Evolutionary conservation across 352 stramenopile genomes (phyloP).

Genomic region (Phytopythium litorale): DNA sequence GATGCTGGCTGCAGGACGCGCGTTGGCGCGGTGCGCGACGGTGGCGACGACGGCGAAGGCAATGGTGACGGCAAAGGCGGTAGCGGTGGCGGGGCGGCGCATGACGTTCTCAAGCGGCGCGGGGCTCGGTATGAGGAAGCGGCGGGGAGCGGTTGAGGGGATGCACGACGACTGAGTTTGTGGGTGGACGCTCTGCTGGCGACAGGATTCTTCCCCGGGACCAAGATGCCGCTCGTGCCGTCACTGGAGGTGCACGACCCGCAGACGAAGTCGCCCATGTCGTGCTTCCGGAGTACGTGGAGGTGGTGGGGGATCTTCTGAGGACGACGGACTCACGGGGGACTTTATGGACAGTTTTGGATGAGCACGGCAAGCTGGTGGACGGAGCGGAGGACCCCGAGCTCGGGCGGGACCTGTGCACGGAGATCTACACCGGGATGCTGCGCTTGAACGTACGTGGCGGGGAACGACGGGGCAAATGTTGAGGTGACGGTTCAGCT

Average conservation of each 20-base stretch:
- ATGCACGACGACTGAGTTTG: not conserved
- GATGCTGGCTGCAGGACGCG: conserved; percentile 2
- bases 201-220: conserved; percentile 60
- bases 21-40: not conserved
- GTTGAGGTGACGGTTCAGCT: not conserved
- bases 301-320: not conserved
- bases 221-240: conserved; percentile 86
- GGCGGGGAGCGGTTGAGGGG: not conserved
- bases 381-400: conserved; percentile 65
- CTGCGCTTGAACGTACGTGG: conserved; percentile 66
- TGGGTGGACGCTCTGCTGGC: not conserved
- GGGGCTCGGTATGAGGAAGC: not conserved
- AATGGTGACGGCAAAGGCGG: not conserved
- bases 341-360: conserved; percentile 50
- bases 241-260: conserved; percentile 88
- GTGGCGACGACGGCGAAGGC: not conserved
- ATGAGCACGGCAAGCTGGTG: conserved; percentile 80
- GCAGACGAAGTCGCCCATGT: conserved; percentile 74
- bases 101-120: not conserved
- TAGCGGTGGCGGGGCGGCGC: not conserved
- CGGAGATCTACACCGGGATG: conserved; percentile 87
- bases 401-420: conserved; percentile 72
- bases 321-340: not conserved
- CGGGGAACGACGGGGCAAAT: not conserved
- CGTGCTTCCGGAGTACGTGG: conserved; percentile 88